A percentile compares a stretch with the other conserved stretches of the same genome.
Conservation (phyloP, 169 alveolate genomes). For the Eimeria mitis region DNA sequence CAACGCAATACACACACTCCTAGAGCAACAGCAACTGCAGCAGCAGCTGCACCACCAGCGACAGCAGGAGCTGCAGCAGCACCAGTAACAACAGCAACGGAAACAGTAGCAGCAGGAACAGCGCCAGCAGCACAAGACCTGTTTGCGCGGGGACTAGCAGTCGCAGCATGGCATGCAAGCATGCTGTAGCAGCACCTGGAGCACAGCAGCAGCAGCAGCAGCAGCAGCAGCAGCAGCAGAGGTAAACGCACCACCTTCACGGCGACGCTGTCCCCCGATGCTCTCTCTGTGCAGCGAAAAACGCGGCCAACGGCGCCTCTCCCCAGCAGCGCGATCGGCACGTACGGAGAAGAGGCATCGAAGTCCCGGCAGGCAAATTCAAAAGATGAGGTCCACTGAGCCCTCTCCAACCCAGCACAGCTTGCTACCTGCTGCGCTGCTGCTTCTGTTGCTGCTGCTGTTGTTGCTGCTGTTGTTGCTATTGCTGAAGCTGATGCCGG, state of each 20-base stretch:
- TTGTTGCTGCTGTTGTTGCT: not conserved
- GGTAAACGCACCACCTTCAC: conserved; percentile 56
- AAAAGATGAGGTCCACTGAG: not conserved
- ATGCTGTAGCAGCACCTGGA: not conserved
- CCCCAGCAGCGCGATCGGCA: conserved; percentile 53
- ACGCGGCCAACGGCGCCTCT: conserved; percentile 70
- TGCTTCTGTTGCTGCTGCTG: not conserved
- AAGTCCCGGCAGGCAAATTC: conserved; percentile 9
- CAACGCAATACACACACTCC: not conserved
- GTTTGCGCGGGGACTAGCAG: not conserved
- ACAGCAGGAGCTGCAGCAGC: not conserved
- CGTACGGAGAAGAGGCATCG: conserved; percentile 50
- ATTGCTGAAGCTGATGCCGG: not conserved
- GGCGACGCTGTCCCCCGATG: conserved; percentile 45
- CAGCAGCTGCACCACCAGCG: not conserved
- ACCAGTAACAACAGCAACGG: not conserved
- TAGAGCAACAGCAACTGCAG: not conserved
- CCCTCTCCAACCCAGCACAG: not conserved
- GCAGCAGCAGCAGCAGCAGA: conserved; percentile 8
- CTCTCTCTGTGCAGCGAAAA: conserved; percentile 48
- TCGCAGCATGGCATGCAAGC: not conserved
- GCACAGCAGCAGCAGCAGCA: not conserved
- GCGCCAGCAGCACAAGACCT: not conserved
- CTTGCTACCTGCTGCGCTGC: not conserved
- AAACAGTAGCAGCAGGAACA: not conserved